Conservation (phyloP, 345 rosid genomes). For the Diplotaxis tenuifolia region DNA sequence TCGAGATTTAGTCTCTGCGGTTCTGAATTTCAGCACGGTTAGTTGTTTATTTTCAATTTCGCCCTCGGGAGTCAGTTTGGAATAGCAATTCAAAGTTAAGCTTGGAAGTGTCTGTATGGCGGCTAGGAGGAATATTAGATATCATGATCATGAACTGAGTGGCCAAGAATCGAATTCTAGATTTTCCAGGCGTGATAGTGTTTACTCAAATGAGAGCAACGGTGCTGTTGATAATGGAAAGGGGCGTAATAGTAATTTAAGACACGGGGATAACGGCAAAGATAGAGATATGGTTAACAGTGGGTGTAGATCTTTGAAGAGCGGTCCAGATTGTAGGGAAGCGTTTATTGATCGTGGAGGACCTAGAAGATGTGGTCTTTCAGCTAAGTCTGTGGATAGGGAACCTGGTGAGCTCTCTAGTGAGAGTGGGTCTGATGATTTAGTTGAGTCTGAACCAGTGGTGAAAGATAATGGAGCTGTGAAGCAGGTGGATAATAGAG, state of each 20-base stretch:
- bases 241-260: constrained; percentile 40
- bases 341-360: constrained; percentile 42
- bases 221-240: constrained; percentile 42
- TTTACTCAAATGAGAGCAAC: constrained; percentile 52
- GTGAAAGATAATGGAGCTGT: constrained; percentile 44
- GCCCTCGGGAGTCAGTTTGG: not conserved
- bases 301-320: constrained; percentile 48
- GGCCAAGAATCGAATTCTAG: constrained; percentile 57
- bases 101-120: constrained; percentile 52
- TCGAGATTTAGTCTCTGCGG: not conserved
- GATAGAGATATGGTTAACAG: constrained; percentile 58
- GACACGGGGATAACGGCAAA: constrained; percentile 43
- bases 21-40: constrained; percentile 14
- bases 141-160: constrained; percentile 61
- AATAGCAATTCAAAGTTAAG: constrained; percentile 10
- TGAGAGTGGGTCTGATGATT: constrained; percentile 95
- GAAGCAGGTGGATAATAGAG: constrained; percentile 53
- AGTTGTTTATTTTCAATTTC: not conserved
- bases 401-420: constrained; percentile 99
- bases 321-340: constrained; percentile 61
- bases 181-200: constrained; percentile 43
- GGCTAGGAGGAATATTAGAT: constrained; percentile 77
- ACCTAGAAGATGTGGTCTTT: constrained; percentile 40
- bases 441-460: constrained; percentile 47
- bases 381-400: constrained; percentile 57